Conservation (phyloP, 2,329 filamentous ascomycete genomes). For the Thielaviopsis cerberus region DNA sequence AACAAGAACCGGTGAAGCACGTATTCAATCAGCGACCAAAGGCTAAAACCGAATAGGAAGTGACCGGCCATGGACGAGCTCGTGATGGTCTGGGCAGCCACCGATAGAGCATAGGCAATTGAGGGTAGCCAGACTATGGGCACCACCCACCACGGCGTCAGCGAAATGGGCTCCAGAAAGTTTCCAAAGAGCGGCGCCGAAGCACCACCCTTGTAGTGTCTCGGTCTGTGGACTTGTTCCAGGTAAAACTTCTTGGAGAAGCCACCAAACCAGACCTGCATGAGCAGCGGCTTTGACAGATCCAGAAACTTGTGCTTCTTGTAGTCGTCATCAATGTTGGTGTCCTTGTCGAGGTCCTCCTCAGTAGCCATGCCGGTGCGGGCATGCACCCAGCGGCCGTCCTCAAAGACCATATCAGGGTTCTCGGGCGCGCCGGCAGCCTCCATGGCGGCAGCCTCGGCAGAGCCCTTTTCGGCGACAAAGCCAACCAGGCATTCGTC, state of each 20-base stretch:
- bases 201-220: constrained; percentile 84
- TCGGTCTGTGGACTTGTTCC: constrained; percentile 83
- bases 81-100: constrained; percentile 40
- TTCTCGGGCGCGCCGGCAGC: constrained; percentile 17
- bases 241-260: constrained; percentile 95
- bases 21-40: constrained; percentile 90
- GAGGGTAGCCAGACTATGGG: constrained; percentile 72
- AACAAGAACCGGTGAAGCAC: constrained; percentile 76
- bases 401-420: constrained; percentile 14
- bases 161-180: constrained; percentile 90
- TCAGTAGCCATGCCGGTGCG: constrained; percentile 77
- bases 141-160: constrained; percentile 87
- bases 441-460: constrained; percentile 15
- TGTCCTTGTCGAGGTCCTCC: constrained; percentile 74
- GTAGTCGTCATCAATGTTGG: constrained; percentile 58
- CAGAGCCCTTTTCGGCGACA: constrained; percentile 15
- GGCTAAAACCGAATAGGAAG: constrained; percentile 48
- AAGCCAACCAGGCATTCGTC: constrained; percentile 12
- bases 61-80: constrained; percentile 33
- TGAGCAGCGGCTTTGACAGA: constrained; percentile 62
- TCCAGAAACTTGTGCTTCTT: constrained; percentile 89
- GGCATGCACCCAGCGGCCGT: constrained; percentile 26
- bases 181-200: constrained; percentile 93
- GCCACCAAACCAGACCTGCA: constrained; percentile 72
- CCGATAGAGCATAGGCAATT: constrained; percentile 51